A percentile compares a stretch with the other conserved stretches of the same genome.
phyloP scores from a whole-genome alignment of 768 basidiomycete genomes.

The Mycena filopes region DNA sequence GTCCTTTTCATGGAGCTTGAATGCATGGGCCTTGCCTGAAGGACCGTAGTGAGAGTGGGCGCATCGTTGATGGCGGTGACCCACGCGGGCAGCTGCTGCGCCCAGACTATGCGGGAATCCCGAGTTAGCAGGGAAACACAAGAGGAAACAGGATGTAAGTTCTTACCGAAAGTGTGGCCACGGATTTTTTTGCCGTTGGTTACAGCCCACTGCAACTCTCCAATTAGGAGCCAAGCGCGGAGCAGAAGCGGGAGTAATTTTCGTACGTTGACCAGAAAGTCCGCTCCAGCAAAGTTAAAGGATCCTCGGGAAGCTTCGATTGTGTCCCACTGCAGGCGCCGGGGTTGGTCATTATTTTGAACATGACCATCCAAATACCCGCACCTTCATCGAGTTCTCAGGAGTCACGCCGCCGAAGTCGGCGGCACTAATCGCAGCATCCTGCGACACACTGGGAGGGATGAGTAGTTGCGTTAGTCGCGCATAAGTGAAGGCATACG shows the following conservation, averaged over 20 bases:
- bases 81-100: conserved; percentile 56
- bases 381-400: conserved; percentile 57
- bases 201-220: conserved; percentile 43
- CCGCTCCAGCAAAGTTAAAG: conserved; percentile 49
- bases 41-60: conserved; percentile 42
- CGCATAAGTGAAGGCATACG: background rate
- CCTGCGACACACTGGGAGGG: conserved; percentile 19
- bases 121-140: background rate
- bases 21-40: conserved; percentile 36
- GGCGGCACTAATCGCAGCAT: conserved; percentile 27
- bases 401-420: conserved; percentile 57
- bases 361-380: no score
- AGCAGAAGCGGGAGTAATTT: no score
- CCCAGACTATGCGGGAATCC: conserved; percentile 35
- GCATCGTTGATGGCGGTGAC: conserved; percentile 50
- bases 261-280: conserved; percentile 49
- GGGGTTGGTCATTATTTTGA: no score
- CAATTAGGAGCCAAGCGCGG: background rate
- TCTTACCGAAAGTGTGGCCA: conserved; percentile 51
- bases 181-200: conserved; percentile 54
- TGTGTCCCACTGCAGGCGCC: conserved; percentile 48
- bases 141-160: background rate
- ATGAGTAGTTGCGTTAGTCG: no score
- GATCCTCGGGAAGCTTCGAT: conserved; percentile 47
- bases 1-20: background rate